Base-by-base conservation (phyloP, 306 rosid species). In the Pyrus betulifolia region DNA sequence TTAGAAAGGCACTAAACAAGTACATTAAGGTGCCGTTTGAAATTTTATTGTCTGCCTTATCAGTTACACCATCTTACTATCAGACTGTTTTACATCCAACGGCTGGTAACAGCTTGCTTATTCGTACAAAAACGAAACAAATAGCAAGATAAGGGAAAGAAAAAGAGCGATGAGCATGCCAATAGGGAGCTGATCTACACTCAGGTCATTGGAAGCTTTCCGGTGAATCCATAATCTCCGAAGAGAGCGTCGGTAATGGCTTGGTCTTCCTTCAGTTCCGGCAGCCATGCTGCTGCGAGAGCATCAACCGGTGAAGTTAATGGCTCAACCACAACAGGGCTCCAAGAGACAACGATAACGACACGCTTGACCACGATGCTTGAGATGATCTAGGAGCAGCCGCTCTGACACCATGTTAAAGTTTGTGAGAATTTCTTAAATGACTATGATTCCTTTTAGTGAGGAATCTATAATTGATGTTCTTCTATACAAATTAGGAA, bases 181-280 rank as follows among this genome's bases (percentile, higher is more conserved):
- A 46, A 74, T 74, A 8, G 78, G 78, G 27, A 74, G 78, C 59
- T 74, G 70, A 18, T 74, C 70, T 2, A 74, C 60, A 62, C 45
- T 69, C 78, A 74, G 19, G 78, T 62, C 21, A 54, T 55, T n/a
- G 81, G 15, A 61, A 78, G 76, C 81, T 49, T 61, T 15, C 81
- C 81, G 4, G 71, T 70, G 55, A 78, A 78, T 14, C 76, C 76
- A 49, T 78, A 60, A 71, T 78, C 81, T 25, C 81, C 59, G 40
- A 61, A 51, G 1, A 71, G 71, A 78, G 64, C 66, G 40, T 78
- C 72, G 8, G 65, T 46, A 78, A 78, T 40, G 11, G 72, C 81
- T 49, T 71, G 76, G 13, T 76, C 76, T 71, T 71, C 76, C 76
- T 46, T 31, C 81, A 49, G 19, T 15, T 49, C 77, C 27, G 81